phyloP scores from a whole-genome alignment of 129 eudicot genomes.

The Glebionis coronaria region DNA sequence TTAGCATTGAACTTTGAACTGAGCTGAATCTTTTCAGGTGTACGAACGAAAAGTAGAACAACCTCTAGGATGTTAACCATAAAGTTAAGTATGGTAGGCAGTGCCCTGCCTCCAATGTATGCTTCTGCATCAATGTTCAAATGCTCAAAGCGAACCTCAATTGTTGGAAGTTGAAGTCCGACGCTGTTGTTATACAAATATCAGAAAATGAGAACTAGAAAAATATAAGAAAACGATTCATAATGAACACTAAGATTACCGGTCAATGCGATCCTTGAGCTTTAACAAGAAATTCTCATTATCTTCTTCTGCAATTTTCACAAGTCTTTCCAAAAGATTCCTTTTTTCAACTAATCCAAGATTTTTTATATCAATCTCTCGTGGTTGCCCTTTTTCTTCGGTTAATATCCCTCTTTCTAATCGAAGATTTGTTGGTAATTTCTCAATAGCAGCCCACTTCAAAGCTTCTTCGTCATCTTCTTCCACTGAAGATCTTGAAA shows the following conservation, averaged over 20 bases:
- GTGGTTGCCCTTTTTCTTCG: conserved; percentile 44
- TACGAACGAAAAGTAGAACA: conserved; percentile 15
- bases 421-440: conserved; percentile 72
- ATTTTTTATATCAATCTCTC: conserved; percentile 63
- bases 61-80: conserved; percentile 60
- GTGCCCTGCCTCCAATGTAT: conserved; percentile 61
- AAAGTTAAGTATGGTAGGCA: conserved; percentile 60
- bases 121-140: conserved; percentile 64
- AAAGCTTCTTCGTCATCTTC: conserved; percentile 88
- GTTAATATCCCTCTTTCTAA: conserved; percentile 58
- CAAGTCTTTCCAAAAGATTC: conserved; percentile 66
- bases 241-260: conserved; percentile 40
- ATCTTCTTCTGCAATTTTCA: conserved; percentile 77
- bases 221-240: not conserved
- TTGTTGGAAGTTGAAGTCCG: conserved; percentile 65
- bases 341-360: conserved; percentile 62
- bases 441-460: conserved; percentile 92
- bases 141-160: conserved; percentile 71
- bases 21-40: not conserved
- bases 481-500: conserved; percentile 56
- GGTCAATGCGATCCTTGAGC: conserved; percentile 66
- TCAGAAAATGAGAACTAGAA: not conserved
- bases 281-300: conserved; percentile 79
- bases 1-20: not conserved
- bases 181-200: conserved; percentile 38